phyloP scores from a whole-genome alignment of 1,139 yeast genomes.

The Scheffersomyces segobiensis region DNA sequence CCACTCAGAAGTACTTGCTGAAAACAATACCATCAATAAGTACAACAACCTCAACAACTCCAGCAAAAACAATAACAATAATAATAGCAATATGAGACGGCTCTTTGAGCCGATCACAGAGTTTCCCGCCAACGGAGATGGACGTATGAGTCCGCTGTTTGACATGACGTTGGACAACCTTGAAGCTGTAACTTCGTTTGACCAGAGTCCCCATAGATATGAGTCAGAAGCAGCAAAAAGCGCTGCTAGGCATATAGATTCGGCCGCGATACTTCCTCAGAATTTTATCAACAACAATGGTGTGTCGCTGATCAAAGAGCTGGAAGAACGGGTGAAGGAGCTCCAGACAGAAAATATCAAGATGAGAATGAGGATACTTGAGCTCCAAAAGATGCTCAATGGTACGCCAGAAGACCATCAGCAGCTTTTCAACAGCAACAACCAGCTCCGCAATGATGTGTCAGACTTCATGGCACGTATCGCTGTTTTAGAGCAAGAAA shows the following conservation, averaged over 20 bases:
- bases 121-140: slow-evolving; percentile 5
- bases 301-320: slow-evolving; percentile 47
- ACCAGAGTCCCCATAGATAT: background rate
- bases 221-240: background rate
- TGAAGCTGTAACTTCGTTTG: slow-evolving; percentile 8
- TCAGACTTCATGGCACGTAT: slow-evolving; percentile 21
- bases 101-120: slow-evolving; percentile 8
- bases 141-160: slow-evolving; percentile 12
- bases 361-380: slow-evolving; percentile 57
- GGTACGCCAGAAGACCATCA: slow-evolving; percentile 46
- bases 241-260: background rate
- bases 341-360: slow-evolving; percentile 63
- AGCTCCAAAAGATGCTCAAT: slow-evolving; percentile 50
- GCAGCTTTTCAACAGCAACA: slow-evolving; percentile 38
- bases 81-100: slow-evolving; percentile 3
- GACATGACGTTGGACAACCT: slow-evolving; percentile 34
- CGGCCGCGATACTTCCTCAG: slow-evolving; percentile 4
- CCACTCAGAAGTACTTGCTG: background rate
- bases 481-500: slow-evolving; percentile 11
- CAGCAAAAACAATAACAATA: background rate
- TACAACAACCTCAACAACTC: background rate
- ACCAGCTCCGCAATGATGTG: slow-evolving; percentile 41
- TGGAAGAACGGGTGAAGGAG: slow-evolving; percentile 49
- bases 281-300: slow-evolving; percentile 28
- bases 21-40: background rate